Percentiles rank a stretch among this genome's conserved stretches.
Conservation (phyloP, 2,329 filamentous ascomycete species). For the Hirsutella thompsonii region DNA sequence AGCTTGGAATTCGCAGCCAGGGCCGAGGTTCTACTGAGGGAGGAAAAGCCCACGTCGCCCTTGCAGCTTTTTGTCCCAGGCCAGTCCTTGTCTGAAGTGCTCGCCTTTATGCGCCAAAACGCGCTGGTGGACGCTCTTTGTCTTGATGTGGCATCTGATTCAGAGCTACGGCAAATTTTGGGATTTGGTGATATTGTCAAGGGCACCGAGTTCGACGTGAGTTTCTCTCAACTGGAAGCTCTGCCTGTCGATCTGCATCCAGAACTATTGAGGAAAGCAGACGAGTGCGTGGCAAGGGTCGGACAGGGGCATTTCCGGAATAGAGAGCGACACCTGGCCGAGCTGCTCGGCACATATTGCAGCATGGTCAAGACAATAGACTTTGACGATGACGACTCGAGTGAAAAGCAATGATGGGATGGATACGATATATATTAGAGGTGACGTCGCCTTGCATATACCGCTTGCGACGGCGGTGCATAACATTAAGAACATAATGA, state of each 20-base stretch:
- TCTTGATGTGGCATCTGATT: constrained; percentile 2
- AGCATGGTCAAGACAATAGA: not conserved
- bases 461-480: not conserved
- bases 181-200: constrained; percentile 1
- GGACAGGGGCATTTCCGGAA: constrained; percentile 8
- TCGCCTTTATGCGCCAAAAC: constrained; percentile 7
- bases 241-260: constrained; percentile 6
- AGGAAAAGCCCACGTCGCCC: not conserved
- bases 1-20: constrained; percentile 10
- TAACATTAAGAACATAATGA: not conserved
- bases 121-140: constrained; percentile 7
- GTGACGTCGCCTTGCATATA: not conserved
- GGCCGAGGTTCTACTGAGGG: constrained; percentile 4
- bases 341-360: constrained; percentile 11
- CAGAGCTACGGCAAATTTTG: constrained; percentile 3
- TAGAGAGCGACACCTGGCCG: constrained; percentile 10
- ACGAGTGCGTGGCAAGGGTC: constrained; percentile 3
- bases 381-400: not conserved
- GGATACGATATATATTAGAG: not conserved
- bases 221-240: constrained; percentile 3
- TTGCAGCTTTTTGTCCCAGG: constrained; percentile 6
- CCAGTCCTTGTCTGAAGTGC: constrained; percentile 5
- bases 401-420: not conserved
- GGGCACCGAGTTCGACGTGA: constrained; percentile 4
- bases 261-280: constrained; percentile 6